A percentile compares a stretch with the other conserved stretches of the same genome.
phyloP scores from a whole-genome alignment of 306 rosid genomes.

The Medicago ruthenica region DNA sequence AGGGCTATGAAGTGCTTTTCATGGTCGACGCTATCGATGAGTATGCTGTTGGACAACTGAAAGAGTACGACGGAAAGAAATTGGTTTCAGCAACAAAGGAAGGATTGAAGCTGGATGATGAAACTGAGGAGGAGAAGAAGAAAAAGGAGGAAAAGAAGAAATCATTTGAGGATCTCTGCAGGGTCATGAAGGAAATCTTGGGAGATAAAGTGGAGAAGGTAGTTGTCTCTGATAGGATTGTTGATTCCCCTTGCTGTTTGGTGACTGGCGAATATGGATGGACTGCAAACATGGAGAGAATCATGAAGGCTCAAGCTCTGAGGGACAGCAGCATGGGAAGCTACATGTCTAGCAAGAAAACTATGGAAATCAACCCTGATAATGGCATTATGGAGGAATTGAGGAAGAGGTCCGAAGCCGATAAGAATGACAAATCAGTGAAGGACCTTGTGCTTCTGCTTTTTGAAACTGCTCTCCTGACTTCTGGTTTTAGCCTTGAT shows the following conservation, averaged over 20 bases:
- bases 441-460: constrained; percentile 72
- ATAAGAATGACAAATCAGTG: constrained; percentile 67
- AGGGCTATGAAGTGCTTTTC: constrained; percentile 69
- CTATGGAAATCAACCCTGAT: constrained; percentile 80
- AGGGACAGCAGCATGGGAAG: constrained; percentile 70
- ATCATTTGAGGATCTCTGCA: constrained; percentile 71
- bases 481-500: constrained; percentile 79
- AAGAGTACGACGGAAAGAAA: constrained; percentile 76
- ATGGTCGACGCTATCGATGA: constrained; percentile 82
- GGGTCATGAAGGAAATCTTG: constrained; percentile 60
- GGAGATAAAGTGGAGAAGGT: constrained; percentile 77
- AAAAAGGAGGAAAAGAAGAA: constrained; percentile 68
- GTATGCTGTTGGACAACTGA: constrained; percentile 69
- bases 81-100: constrained; percentile 75
- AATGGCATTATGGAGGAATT: constrained; percentile 77
- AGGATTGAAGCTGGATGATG: constrained; percentile 69
- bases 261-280: constrained; percentile 81
- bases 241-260: constrained; percentile 76
- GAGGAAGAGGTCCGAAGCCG: constrained; percentile 73
- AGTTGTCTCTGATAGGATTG: constrained; percentile 70
- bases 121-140: constrained; percentile 67
- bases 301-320: constrained; percentile 79
- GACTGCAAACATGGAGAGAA: constrained; percentile 80
- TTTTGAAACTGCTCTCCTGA: constrained; percentile 66
- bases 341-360: constrained; percentile 80